Conservation (phyloP, 495 filamentous ascomycete genomes). For the Tuber borchii region DNA sequence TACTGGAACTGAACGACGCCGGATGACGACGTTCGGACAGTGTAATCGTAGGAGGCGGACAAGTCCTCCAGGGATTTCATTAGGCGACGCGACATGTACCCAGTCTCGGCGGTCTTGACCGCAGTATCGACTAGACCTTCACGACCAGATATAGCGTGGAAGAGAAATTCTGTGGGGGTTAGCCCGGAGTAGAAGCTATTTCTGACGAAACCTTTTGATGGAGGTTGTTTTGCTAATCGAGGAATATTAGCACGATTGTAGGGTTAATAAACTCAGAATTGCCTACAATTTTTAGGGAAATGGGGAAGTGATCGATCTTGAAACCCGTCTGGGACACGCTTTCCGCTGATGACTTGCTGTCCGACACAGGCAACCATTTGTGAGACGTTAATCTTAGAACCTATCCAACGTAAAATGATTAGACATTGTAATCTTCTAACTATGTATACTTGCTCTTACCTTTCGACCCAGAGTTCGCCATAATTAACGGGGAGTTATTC, state of each 20-base stretch:
- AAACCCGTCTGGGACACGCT: conserved; percentile 92
- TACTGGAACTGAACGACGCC: conserved; percentile 94
- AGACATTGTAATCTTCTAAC: not conserved
- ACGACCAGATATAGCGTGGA: conserved; percentile 96
- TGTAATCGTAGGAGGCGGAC: conserved; percentile 84
- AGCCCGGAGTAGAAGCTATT: conserved; percentile 98
- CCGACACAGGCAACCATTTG: conserved; percentile 98
- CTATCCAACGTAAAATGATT: conserved; percentile 29
- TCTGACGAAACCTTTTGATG: conserved; percentile 90
- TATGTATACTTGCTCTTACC: conserved; percentile 29
- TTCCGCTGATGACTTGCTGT: conserved; percentile 91
- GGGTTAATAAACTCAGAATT: not conserved
- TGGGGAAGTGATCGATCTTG: conserved; percentile 91
- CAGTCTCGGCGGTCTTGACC: conserved; percentile 97
- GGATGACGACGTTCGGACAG: conserved; percentile 78
- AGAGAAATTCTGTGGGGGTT: conserved; percentile 83
- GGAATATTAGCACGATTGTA: not conserved
- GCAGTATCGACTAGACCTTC: conserved; percentile 99
- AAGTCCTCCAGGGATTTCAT: conserved; percentile 98
- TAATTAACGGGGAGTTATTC: conserved; percentile 89
- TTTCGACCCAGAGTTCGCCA: conserved; percentile 96
- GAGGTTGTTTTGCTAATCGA: conserved; percentile 59
- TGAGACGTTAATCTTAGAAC: conserved; percentile 94
- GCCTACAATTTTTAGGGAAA: conserved; percentile 70
- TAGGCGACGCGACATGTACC: conserved; percentile 95